A percentile compares a stretch with the other conserved stretches of the same genome.
These are phyloP conservation scores for Suillus paluster DNA, from an alignment of 768 basidiomycete genomes.

Conservation along the genomic window DNA sequence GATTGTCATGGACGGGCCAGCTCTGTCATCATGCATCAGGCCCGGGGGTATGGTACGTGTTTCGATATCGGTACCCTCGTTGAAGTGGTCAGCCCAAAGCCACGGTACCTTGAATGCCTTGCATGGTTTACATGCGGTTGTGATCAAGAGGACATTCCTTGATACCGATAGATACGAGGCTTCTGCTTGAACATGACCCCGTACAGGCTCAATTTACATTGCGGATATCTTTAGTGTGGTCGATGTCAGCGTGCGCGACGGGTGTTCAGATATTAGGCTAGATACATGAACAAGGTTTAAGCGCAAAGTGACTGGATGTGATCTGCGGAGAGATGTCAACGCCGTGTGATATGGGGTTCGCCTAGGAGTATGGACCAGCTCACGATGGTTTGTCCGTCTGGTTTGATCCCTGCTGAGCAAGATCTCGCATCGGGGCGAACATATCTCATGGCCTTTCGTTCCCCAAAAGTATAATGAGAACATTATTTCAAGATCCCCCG, in stretches of 20 bases:
- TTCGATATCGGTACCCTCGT: background rate
- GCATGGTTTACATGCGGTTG: no score
- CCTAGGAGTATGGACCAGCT: background rate
- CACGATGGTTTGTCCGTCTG: background rate
- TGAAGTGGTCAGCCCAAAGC: background rate
- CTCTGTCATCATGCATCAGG: background rate
- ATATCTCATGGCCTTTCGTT: background rate
- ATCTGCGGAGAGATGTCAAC: background rate
- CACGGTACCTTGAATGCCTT: no score
- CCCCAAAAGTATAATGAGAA: background rate
- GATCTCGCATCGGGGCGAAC: background rate
- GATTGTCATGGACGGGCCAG: background rate
- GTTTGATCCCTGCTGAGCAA: background rate
- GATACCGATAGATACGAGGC: background rate
- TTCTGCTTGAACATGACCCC: background rate
- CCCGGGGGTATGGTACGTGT: background rate
- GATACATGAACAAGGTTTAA: background rate
- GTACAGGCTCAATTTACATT: background rate
- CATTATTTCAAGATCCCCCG: background rate
- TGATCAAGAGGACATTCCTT: background rate
- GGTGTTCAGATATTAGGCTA: no score
- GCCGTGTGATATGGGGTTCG: background rate
- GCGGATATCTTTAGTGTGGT: background rate
- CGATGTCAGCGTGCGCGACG: no score
- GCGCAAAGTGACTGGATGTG: background rate